phyloP scores from a whole-genome alignment of 108 stramenopile species.

The Aurantiochytrium sp. region DNA sequence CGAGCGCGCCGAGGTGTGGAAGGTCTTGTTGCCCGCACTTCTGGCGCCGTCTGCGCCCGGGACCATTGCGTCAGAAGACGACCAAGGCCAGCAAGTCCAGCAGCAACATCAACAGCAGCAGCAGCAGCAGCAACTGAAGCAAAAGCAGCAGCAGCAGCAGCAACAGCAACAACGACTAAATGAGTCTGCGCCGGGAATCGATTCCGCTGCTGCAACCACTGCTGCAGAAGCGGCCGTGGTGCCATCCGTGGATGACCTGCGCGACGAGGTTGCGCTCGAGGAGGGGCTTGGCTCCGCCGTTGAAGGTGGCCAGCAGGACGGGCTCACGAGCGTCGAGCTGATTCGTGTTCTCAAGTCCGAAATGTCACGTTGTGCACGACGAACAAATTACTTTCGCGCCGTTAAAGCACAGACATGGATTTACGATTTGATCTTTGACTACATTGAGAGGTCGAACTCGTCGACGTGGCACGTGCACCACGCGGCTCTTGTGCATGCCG shows the following conservation, averaged over 20 bases:
- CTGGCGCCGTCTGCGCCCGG: neutral
- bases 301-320: neutral
- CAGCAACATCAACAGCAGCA: neutral
- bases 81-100: neutral
- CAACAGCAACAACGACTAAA: neutral
- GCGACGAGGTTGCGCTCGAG: neutral
- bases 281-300: neutral
- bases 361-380: neutral
- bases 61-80: neutral
- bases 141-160: neutral
- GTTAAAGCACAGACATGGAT: neutral
- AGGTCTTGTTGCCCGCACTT: neutral
- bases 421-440: neutral
- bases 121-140: neutral
- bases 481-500: neutral
- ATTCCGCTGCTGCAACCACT: no score
- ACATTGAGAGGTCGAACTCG: neutral
- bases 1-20: neutral
- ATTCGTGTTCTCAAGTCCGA: neutral
- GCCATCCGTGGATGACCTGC: neutral
- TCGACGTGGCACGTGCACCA: neutral
- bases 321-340: neutral
- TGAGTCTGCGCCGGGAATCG: neutral
- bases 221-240: no score
- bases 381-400: neutral